A percentile compares a stretch with the other conserved stretches of the same genome.
Evolutionary conservation across 2,329 filamentous ascomycete genomes (phyloP).

Genomic region (Macrophomina tecta): DNA sequence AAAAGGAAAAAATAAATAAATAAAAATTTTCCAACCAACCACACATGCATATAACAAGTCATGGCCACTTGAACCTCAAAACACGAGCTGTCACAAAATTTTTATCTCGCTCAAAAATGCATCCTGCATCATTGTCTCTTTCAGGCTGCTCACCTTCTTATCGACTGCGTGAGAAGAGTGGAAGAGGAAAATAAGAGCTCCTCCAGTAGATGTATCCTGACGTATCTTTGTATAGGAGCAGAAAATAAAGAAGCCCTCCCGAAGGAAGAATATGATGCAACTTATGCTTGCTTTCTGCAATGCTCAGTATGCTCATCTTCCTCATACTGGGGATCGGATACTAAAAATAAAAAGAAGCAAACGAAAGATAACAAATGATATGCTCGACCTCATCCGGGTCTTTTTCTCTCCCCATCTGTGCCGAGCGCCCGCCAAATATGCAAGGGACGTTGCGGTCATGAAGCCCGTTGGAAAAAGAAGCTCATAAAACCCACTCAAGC

Average conservation of each 20-base stretch:
- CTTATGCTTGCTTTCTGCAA: constrained; percentile 19
- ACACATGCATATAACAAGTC: no score
- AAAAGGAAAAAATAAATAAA: no score
- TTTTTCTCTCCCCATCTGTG: constrained; percentile 17
- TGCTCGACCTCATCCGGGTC: constrained; percentile 2
- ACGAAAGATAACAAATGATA: not conserved
- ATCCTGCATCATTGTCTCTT: not conserved
- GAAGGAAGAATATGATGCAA: constrained; percentile 1
- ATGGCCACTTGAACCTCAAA: no score
- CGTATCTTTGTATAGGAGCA: not conserved
- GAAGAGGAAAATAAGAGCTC: no score
- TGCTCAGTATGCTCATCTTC: not conserved
- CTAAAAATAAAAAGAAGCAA: not conserved
- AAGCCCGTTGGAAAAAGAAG: constrained; percentile 4
- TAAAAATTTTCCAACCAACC: no score
- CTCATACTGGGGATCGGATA: not conserved
- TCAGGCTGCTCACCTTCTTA: not conserved
- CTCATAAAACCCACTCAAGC: constrained; percentile 11
- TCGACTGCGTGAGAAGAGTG: not conserved
- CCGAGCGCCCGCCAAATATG: constrained; percentile 25
- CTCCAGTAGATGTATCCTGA: not conserved
- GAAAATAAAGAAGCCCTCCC: not conserved
- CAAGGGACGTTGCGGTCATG: constrained; percentile 19
- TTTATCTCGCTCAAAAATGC: no score
- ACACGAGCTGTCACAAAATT: no score